These are phyloP conservation scores for Starmerella khaoyaiensis DNA, from an alignment of 805 yeast species.

Conservation along the genomic window DNA sequence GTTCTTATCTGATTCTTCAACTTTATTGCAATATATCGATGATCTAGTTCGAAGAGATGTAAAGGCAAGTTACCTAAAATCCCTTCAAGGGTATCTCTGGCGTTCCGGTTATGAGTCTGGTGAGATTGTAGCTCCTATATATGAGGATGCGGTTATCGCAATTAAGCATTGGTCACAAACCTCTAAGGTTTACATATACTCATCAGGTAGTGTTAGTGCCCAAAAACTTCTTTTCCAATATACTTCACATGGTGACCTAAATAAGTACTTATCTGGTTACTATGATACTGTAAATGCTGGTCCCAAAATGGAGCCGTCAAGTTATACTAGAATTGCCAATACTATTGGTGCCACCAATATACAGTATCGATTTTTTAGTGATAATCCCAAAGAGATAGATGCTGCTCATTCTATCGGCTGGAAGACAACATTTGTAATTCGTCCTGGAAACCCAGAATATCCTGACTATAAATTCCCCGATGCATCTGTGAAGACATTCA, in stretches of 20 bases:
- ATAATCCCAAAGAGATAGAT: conserved; percentile 59
- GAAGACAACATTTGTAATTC: conserved; percentile 42
- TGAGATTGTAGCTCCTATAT: conserved; percentile 63
- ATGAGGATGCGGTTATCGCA: conserved; percentile 51
- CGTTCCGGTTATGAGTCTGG: conserved; percentile 65
- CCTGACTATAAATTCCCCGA: conserved; percentile 11
- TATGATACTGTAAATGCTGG: conserved; percentile 83
- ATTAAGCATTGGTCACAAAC: conserved; percentile 34
- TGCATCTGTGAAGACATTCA: background rate
- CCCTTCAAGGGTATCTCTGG: conserved; percentile 80
- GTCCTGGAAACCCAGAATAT: conserved; percentile 54
- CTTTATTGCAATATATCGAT: conserved; percentile 38
- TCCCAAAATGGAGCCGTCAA: conserved; percentile 41
- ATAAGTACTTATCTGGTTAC: conserved; percentile 47
- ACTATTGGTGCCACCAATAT: conserved; percentile 28
- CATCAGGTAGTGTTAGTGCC: conserved; percentile 81
- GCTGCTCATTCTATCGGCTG: conserved; percentile 64
- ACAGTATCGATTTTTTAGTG: conserved; percentile 57
- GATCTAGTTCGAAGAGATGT: conserved; percentile 51
- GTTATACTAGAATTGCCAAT: conserved; percentile 46
- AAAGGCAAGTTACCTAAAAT: conserved; percentile 64
- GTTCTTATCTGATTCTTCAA: conserved; percentile 22
- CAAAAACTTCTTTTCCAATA: conserved; percentile 62
- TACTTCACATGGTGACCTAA: conserved; percentile 37
- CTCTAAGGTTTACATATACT: conserved; percentile 52